phyloP scores from a whole-genome alignment of 371 early-diverging fungal genomes.

The Basidiobolus meristosporus region DNA sequence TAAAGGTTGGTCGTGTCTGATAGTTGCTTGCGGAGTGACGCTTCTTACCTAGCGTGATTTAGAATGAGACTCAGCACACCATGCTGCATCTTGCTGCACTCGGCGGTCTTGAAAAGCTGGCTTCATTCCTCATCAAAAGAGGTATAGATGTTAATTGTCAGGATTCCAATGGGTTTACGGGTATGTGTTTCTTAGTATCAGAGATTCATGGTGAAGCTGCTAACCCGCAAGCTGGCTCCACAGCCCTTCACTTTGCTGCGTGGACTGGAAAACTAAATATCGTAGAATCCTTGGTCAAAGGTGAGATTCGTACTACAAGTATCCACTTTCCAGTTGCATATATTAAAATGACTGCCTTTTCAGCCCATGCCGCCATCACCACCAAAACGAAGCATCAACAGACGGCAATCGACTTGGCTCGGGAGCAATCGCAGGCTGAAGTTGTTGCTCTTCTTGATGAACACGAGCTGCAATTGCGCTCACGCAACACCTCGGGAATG shows the following conservation, averaged over 20 bases:
- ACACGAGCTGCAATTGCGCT: too few species aligned
- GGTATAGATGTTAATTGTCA: constrained; percentile 15
- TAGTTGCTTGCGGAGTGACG: too few species aligned
- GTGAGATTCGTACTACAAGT: constrained; percentile 1
- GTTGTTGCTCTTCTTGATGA: constrained; percentile 3
- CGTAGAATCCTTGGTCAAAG: constrained; percentile 6
- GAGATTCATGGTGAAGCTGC: too few species aligned
- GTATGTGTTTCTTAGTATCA: too few species aligned
- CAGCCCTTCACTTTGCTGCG: constrained; percentile 32
- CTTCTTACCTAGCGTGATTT: too few species aligned
- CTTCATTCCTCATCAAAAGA: constrained; percentile 9
- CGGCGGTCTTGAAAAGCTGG: constrained; percentile 15
- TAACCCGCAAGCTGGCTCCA: too few species aligned
- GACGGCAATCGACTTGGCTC: constrained; percentile 3
- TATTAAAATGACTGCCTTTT: too few species aligned
- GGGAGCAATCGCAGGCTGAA: constrained; percentile 1
- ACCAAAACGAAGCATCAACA: too few species aligned
- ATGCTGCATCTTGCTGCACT: constrained; percentile 25
- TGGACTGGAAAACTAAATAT: constrained; percentile 26
- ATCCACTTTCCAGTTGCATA: constrained; percentile 1
- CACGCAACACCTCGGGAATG: too few species aligned
- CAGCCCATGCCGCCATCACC: too few species aligned
- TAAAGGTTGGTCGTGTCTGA: too few species aligned
- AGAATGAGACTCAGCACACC: constrained; percentile 17
- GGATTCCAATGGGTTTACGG: constrained; percentile 27